phyloP scores from a whole-genome alignment of 83 land plant genomes.

The Larix sibirica region DNA sequence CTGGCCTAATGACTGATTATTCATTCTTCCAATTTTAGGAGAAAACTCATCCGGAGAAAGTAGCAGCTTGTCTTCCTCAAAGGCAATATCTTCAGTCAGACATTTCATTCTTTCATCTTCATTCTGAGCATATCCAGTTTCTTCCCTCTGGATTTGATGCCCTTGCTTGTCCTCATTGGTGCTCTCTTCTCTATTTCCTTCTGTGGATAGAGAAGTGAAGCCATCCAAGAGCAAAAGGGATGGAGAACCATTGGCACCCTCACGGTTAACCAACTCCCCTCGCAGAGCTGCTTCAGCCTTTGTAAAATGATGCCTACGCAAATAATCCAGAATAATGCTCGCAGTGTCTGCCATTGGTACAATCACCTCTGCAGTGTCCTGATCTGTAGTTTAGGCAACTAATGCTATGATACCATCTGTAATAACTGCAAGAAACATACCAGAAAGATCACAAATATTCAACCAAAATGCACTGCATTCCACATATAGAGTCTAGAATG shows the following conservation, averaged over 20 bases:
- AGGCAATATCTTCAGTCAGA: conserved; percentile 12
- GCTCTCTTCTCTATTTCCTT: conserved; percentile 20
- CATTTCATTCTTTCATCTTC: background rate
- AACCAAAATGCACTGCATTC: background rate
- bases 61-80: conserved; percentile 10
- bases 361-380: conserved; percentile 4
- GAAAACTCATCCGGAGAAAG: background rate
- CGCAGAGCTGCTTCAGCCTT: conserved; percentile 78
- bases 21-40: background rate
- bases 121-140: conserved; percentile 2
- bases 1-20: background rate
- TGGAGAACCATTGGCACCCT: conserved; percentile 35
- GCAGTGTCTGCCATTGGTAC: conserved; percentile 57
- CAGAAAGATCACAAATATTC: background rate
- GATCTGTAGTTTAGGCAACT: background rate
- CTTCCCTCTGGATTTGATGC: conserved; percentile 1
- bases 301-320: conserved; percentile 56
- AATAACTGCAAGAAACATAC: conserved; percentile 12
- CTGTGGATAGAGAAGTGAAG: background rate
- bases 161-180: conserved; percentile 16
- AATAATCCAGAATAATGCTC: conserved; percentile 61
- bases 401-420: conserved; percentile 7
- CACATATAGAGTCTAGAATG: background rate
- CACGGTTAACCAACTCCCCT: conserved; percentile 53
- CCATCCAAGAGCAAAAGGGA: conserved; percentile 13